These are phyloP conservation scores for Baorangia bicolor DNA, from an alignment of 768 basidiomycete species.

Conservation along the genomic window DNA sequence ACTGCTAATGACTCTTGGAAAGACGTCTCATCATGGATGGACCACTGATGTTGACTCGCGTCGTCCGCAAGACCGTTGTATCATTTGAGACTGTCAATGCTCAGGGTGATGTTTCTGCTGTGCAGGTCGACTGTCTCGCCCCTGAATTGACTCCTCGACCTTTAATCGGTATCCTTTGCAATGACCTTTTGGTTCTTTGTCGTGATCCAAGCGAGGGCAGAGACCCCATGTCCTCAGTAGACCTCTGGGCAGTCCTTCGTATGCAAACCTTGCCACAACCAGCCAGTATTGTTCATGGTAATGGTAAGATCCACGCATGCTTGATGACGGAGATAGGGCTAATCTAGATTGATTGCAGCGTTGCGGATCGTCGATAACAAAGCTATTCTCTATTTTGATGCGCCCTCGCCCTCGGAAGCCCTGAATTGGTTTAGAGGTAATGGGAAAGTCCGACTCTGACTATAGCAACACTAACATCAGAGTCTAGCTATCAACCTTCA, in stretches of 20 bases:
- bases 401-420: slow-evolving; percentile 79
- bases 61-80: slow-evolving; percentile 81
- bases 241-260: slow-evolving; percentile 94
- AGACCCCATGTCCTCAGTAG: slow-evolving; percentile 72
- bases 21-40: slow-evolving; percentile 96
- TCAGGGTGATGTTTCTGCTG: slow-evolving; percentile 72
- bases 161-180: slow-evolving; percentile 82
- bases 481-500: slow-evolving; percentile 80
- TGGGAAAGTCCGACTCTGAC: slow-evolving; percentile 8
- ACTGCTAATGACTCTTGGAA: slow-evolving; percentile 8
- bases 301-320: slow-evolving; percentile 46
- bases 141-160: slow-evolving; percentile 82
- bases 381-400: slow-evolving; percentile 87
- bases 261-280: slow-evolving; percentile 94
- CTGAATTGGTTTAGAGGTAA: slow-evolving; percentile 89
- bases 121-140: slow-evolving; percentile 88
- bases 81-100: slow-evolving; percentile 79
- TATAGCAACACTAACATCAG: slow-evolving; percentile 4
- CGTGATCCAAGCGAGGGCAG: slow-evolving; percentile 81
- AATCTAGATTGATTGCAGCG: slow-evolving; percentile 40
- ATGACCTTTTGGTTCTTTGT: slow-evolving; percentile 90
- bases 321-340: slow-evolving; percentile 1
- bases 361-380: slow-evolving; percentile 90
- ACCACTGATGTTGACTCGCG: slow-evolving; percentile 77
- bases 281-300: slow-evolving; percentile 86